Conservation (phyloP, 805 yeast species). For the Nakazawaea siamensis region DNA sequence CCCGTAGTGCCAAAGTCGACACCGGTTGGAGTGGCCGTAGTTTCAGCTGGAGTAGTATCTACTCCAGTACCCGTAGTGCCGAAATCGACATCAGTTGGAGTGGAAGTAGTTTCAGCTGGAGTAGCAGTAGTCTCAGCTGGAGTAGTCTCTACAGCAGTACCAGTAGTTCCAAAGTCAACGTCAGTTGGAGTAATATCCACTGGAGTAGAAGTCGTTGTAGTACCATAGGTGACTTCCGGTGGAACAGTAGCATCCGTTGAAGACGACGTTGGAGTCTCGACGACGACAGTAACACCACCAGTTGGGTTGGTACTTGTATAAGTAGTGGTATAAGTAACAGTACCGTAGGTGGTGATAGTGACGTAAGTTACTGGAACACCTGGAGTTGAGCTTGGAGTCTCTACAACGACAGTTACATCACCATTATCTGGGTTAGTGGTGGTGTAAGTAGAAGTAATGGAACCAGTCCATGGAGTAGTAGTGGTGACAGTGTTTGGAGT, state of each 20-base stretch:
- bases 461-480: constrained; percentile 1
- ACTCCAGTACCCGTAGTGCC: background rate
- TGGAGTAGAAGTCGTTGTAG: no score
- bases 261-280: background rate
- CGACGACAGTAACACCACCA: no score
- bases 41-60: background rate
- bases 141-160: background rate
- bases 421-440: background rate
- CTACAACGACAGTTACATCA: background rate
- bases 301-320: no score
- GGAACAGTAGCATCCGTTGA: background rate
- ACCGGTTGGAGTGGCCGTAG: background rate
- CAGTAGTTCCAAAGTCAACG: no score
- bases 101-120: background rate
- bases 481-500: background rate
- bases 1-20: background rate
- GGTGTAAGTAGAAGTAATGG: background rate
- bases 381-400: no score
- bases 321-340: no score
- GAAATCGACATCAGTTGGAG: background rate
- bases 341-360: no score
- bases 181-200: no score
- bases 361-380: no score
- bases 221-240: no score
- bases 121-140: background rate